Evolutionary conservation across 768 basidiomycete genomes (phyloP), one percentile per base, ranked within the genome.

Genomic region (Clitopilus hobsonii): DNA sequence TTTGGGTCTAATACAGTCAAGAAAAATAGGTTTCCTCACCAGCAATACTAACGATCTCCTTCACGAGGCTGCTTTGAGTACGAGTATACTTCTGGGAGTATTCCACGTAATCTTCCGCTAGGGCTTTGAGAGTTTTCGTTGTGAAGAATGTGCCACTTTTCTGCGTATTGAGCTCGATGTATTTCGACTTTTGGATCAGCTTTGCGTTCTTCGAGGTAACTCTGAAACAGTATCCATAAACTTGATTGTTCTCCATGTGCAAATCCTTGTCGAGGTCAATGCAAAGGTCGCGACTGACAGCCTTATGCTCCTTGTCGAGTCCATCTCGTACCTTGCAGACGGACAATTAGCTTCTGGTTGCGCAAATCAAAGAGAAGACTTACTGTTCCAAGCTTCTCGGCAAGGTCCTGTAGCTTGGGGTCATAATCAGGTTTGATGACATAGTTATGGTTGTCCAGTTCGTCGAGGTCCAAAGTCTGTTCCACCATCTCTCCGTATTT

Each of bases 401-500:
- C 83, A 25, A 95, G 74, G 26, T 77, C 78, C 56, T 86, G 82
- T 16, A 98, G 77, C 16, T 78, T 75, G 5, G 81, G 79, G 64
- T 98, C 93, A 60, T 96, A 96, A 53, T 94, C 91, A 0, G 96
- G 86, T 63, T 91, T 93, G 64, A 99, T 94, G 16, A 94, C 86
- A 63, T 88, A 94, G 61, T 88, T 89, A 69, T 98, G 93, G 13
- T 80, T 79, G 26, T 90, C 86, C 5, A 97, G 79, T 55, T 95
- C 85, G 20, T 86, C 84, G 16, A 98, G 82, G 63, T 99, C 97
- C 38, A 99, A 82, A 0, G 97, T 98, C 58, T 91, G 86, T 67
- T 98, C 94, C 2, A 98, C 95, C 91, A 98, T 95, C 57, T 94
- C 91, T 2, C 81, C 77, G 62, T 94, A 96, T 64, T 91, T 91